phyloP scores from a whole-genome alignment of 139 green algal genomes.

The Coelastrella sp. region DNA sequence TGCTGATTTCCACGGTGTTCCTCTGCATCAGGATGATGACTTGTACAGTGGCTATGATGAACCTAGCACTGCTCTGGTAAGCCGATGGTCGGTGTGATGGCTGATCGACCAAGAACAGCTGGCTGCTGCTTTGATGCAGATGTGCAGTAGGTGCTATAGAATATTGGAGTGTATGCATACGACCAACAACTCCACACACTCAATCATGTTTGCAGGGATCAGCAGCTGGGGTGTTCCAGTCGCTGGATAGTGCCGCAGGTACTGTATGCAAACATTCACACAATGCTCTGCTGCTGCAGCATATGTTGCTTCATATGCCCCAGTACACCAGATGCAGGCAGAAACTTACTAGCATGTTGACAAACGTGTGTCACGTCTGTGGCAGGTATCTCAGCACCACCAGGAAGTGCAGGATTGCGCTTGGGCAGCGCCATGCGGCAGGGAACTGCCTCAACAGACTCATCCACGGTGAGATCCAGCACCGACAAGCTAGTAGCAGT shows the following conservation, averaged over 20 bases:
- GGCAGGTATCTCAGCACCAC: background rate
- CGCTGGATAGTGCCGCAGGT: background rate
- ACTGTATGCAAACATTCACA: background rate
- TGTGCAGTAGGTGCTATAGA: no score
- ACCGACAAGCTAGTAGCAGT: no score
- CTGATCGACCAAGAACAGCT: no score
- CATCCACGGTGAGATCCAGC: constrained; percentile 25
- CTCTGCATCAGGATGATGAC: constrained; percentile 63
- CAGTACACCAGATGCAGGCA: no score
- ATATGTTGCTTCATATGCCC: no score
- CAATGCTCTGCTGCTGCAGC: no score
- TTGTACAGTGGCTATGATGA: constrained; percentile 77
- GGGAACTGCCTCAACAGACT: constrained; percentile 46
- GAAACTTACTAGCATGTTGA: no score
- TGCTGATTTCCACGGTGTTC: background rate
- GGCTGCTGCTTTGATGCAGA: no score
- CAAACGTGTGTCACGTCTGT: background rate
- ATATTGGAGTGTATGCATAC: no score
- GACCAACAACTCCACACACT: no score
- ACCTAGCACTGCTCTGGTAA: background rate
- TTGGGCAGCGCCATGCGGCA: constrained; percentile 51
- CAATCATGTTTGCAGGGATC: constrained; percentile 20
- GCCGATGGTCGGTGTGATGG: no score
- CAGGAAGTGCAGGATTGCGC: constrained; percentile 24
- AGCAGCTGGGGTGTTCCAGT: constrained; percentile 11